Evolutionary conservation across 73 alveolate species (phyloP).

Genomic region (Uronychia binucleata): DNA sequence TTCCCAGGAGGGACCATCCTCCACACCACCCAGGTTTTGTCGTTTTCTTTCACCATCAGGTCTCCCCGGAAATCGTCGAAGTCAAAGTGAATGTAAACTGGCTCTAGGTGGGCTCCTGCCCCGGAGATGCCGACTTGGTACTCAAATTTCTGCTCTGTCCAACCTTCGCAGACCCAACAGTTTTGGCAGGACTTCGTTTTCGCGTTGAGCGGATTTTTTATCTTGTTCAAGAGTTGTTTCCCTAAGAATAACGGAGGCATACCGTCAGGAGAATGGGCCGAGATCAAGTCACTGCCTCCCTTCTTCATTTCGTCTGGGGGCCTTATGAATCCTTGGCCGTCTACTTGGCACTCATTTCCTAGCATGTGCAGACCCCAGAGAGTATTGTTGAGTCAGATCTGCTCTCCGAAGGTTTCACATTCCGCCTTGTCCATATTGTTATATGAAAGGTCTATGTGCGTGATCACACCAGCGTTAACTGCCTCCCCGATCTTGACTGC

Average conservation of each 20-base stretch:
- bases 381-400: constrained; percentile 72
- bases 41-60: constrained; percentile 13
- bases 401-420: constrained; percentile 75
- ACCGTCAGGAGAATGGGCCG: constrained; percentile 4
- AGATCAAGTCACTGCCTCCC: not conserved
- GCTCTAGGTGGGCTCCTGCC: constrained; percentile 10
- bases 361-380: constrained; percentile 89
- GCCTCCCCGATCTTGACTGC: constrained; percentile 47
- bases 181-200: constrained; percentile 35
- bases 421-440: constrained; percentile 75
- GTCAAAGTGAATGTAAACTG: constrained; percentile 45
- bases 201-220: constrained; percentile 3
- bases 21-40: not conserved
- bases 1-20: constrained; percentile 57
- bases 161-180: constrained; percentile 95
- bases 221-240: not conserved
- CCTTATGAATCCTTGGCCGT: constrained; percentile 78
- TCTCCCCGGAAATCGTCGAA: constrained; percentile 33
- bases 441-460: constrained; percentile 88
- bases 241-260: not conserved
- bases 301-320: not conserved
- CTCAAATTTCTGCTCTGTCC: constrained; percentile 86
- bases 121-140: constrained; percentile 5
- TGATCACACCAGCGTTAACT: constrained; percentile 53
- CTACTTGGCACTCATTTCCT: constrained; percentile 88